Evolutionary conservation across 1,284 basidiomycete genomes (phyloP).

Genomic region (Rhodotorula sp.): DNA sequence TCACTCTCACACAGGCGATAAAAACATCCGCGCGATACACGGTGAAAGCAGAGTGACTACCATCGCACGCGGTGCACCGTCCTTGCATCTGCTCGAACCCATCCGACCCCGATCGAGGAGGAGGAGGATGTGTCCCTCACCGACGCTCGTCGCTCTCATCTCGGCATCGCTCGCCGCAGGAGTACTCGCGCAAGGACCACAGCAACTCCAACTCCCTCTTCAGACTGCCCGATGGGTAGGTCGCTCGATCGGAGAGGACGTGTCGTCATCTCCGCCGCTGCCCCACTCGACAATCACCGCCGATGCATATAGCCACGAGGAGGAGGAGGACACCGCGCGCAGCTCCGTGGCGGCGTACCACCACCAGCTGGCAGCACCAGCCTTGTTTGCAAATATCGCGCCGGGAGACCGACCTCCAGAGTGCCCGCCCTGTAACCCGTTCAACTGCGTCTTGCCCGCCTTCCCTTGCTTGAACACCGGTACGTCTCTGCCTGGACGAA

Average conservation of each 20-base stretch:
- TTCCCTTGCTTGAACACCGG: constrained; percentile 40
- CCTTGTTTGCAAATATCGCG: neutral
- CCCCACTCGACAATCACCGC: neutral
- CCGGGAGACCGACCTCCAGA: constrained; percentile 22
- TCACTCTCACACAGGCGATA: too few relatives aligned
- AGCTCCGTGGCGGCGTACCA: neutral
- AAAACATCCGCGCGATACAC: too few relatives aligned
- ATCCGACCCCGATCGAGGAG: neutral
- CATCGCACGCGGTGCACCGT: too few relatives aligned
- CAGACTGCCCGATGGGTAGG: too few relatives aligned
- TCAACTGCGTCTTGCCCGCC: constrained; percentile 42
- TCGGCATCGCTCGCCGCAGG: neutral
- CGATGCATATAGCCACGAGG: neutral
- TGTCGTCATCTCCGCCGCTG: neutral
- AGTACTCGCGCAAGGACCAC: neutral
- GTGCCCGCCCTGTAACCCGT: constrained; percentile 44
- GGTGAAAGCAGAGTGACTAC: too few relatives aligned
- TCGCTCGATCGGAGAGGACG: neutral
- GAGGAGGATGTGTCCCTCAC: neutral
- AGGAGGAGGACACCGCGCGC: too few relatives aligned
- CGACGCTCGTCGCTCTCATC: neutral
- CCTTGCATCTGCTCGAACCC: too few relatives aligned
- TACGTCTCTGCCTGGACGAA: neutral
- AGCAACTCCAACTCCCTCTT: neutral
- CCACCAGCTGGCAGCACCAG: neutral